Evolutionary conservation across 1,139 yeast genomes (phyloP).

Genomic region (Candida sanyaensis): DNA sequence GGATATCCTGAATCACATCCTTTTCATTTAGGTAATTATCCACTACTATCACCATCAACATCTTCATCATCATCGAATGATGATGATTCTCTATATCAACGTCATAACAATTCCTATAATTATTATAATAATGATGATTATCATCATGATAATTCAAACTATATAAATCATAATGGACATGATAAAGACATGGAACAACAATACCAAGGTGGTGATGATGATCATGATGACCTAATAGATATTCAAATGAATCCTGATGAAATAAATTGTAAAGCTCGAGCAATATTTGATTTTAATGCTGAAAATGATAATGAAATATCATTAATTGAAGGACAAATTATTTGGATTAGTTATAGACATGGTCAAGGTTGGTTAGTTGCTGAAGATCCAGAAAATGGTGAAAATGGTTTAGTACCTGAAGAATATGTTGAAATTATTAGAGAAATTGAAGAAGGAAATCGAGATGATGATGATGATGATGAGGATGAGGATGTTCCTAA

Average conservation of each 20-base stretch:
- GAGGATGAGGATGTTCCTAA: constrained; percentile 41
- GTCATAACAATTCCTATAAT: constrained; percentile 9
- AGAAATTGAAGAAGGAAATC: constrained; percentile 18
- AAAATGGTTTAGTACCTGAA: constrained; percentile 94
- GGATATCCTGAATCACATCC: constrained; percentile 65
- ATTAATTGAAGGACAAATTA: constrained; percentile 75
- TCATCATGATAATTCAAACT: constrained; percentile 2
- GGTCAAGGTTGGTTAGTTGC: constrained; percentile 99
- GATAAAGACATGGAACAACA: background rate
- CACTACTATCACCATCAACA: constrained; percentile 53
- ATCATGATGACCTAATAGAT: constrained; percentile 5
- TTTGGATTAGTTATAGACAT: constrained; percentile 87
- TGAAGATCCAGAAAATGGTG: constrained; percentile 73
- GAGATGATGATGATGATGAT: constrained; percentile 22
- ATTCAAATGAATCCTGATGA: constrained; percentile 30
- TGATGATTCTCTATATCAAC: background rate
- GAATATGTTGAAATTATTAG: constrained; percentile 73
- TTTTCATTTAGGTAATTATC: constrained; percentile 11
- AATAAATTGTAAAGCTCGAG: constrained; percentile 65
- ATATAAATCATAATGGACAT: background rate
- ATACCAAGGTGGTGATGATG: constrained; percentile 1
- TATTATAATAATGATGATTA: constrained; percentile 14
- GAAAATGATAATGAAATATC: constrained; percentile 92
- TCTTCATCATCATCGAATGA: constrained; percentile 10
- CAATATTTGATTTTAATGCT: constrained; percentile 85